Conservation (phyloP, 352 stramenopile species). For the Phytophthora pluvialis region DNA sequence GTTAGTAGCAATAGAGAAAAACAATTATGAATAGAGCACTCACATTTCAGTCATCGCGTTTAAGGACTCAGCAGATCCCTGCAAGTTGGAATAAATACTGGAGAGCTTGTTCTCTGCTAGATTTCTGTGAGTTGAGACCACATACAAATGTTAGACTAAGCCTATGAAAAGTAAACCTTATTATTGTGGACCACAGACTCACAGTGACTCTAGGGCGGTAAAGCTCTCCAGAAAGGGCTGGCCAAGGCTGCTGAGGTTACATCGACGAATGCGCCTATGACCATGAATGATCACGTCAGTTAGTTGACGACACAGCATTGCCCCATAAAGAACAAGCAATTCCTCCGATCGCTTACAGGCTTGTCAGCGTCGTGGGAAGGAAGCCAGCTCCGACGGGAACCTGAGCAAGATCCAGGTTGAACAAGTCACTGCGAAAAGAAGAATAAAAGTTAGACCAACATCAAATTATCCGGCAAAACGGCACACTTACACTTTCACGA, state of each 20-base stretch:
- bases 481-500: constrained; percentile 37
- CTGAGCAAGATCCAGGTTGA: constrained; percentile 42
- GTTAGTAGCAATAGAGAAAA: constrained; percentile 12
- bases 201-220: constrained; percentile 33
- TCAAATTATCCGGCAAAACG: neutral
- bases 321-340: neutral
- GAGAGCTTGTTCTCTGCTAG: constrained; percentile 41
- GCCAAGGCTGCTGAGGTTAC: constrained; percentile 39
- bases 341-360: constrained; percentile 29
- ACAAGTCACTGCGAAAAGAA: constrained; percentile 32
- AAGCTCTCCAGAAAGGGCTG: constrained; percentile 46
- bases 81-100: constrained; percentile 40
- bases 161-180: neutral
- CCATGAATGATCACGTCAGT: constrained; percentile 1
- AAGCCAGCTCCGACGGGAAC: constrained; percentile 33
- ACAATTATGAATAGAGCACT: neutral
- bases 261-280: constrained; percentile 34
- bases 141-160: neutral
- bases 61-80: constrained; percentile 21
- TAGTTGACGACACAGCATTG: neutral
- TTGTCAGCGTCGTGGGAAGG: constrained; percentile 39
- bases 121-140: constrained; percentile 24
- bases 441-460: neutral
- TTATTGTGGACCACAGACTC: constrained; percentile 5
- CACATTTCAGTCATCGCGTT: constrained; percentile 41